Percentiles rank a stretch among this genome's conserved stretches.
phyloP scores from a whole-genome alignment of 208 protist species.

The Entamoeba moshkovskii region DNA sequence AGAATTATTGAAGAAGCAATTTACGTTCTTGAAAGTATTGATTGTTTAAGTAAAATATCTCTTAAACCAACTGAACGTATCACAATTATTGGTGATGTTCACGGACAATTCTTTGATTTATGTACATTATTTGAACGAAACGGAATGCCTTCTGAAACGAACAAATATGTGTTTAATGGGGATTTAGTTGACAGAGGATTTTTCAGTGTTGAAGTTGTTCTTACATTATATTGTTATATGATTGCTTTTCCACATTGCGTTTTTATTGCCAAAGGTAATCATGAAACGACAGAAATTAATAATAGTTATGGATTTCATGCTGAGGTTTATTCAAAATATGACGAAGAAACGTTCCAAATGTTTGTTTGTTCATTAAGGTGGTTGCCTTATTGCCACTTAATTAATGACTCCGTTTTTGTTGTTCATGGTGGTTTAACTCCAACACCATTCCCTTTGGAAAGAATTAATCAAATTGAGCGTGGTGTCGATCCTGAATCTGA shows the following conservation, averaged over 20 bases:
- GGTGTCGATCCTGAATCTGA: background rate
- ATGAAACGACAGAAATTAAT: conserved; percentile 33
- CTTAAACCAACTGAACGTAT: background rate
- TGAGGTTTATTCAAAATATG: conserved; percentile 92
- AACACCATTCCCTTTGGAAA: background rate
- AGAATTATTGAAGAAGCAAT: background rate
- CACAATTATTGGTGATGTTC: conserved; percentile 50
- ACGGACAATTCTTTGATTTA: conserved; percentile 78
- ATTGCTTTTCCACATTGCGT: conserved; percentile 63
- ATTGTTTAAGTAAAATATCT: background rate
- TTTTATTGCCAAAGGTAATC: conserved; percentile 38
- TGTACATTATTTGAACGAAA: conserved; percentile 81
- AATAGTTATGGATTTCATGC: conserved; percentile 95
- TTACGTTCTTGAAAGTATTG: background rate
- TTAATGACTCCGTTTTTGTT: background rate
- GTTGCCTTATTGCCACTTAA: background rate
- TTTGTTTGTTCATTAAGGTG: background rate
- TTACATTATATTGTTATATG: conserved; percentile 84
- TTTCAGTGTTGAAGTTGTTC: conserved; percentile 87
- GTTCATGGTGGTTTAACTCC: conserved; percentile 5
- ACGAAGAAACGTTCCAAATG: background rate
- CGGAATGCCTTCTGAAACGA: conserved; percentile 74
- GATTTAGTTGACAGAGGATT: conserved; percentile 94
- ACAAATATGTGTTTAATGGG: conserved; percentile 68
- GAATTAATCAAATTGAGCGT: background rate